These are phyloP conservation scores for Salvia miltiorrhiza DNA, from an alignment of 257 asterid species.

Conservation along the genomic window DNA sequence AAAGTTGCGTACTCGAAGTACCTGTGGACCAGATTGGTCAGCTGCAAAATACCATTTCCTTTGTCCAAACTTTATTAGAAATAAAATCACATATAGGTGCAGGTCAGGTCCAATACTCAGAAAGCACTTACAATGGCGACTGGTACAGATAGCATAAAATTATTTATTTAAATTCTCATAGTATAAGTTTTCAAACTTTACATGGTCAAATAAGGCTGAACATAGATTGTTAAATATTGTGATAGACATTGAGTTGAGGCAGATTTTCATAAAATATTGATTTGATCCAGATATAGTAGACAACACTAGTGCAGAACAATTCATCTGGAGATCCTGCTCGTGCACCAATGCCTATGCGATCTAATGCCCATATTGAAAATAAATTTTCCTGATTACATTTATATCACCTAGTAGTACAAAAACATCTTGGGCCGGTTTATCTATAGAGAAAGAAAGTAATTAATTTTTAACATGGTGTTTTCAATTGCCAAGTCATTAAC, in stretches of 20 bases:
- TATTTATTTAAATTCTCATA: background rate
- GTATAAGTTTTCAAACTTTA: too few species aligned
- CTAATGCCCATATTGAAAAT: background rate
- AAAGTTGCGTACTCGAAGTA: too few species aligned
- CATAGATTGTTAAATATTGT: background rate
- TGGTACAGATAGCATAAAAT: background rate
- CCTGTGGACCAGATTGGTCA: background rate
- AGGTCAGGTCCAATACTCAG: background rate
- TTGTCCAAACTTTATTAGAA: background rate
- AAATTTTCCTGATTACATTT: background rate
- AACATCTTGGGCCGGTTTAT: background rate
- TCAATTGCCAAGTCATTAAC: background rate
- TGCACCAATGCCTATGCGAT: background rate
- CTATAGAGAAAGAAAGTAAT: background rate
- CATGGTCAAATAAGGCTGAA: background rate
- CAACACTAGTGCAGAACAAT: background rate
- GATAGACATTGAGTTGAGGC: background rate
- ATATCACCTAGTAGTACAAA: background rate
- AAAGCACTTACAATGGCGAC: background rate
- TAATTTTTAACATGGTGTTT: background rate
- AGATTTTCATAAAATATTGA: background rate
- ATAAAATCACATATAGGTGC: background rate
- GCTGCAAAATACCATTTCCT: background rate
- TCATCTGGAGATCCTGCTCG: background rate
- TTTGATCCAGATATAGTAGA: background rate